Base-by-base conservation (phyloP, 371 early-diverging fungal genomes). In the Amoeboaphelidium protococcarum region DNA sequence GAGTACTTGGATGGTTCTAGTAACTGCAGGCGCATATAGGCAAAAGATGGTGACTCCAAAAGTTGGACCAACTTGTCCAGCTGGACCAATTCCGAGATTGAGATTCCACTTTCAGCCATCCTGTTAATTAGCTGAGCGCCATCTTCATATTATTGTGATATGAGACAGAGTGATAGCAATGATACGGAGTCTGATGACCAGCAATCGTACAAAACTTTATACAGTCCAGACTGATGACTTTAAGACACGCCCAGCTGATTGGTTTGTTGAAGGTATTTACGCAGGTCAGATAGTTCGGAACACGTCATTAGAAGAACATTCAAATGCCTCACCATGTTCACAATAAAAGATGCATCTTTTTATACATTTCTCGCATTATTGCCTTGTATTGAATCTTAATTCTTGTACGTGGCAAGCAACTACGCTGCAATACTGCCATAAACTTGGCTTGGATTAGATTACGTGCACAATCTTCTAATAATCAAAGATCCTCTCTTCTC, bases 161-260 rank as follows among this genome's bases (percentile, higher is more conserved):
- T 60, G 25, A 90, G 64, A 45, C 88, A 88, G 2, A 90, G 66
- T 1, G 82, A 74, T 52, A 90, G 78, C 1, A 80, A 69, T 1
- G 88, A 71, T 0, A 87, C 80, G 3, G 91, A 76, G 56, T 80
- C 83, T 58, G 87, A 85, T 48, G 79, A 81, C 91, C 91, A 90
- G 1, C 82, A 76, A 26, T 72, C 64, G 60, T 86, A 88, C 12
- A 90, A 60, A 1, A 69, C 60, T 24, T 68, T 64, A 51, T 88
- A 90, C 6, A 90, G 19, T 13, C 16, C 13, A 13, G n/a, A n/a
- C n/a, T n/a, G n/a, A n/a, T n/a, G n/a, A 20, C 1, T 12, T 12
- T n/a, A 22, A 22, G 0, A 47, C 52, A 42, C 56, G 68, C 69
- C 54, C 58, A 58, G 6, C 63, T 65, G n/a, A 80, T 80, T 31